These are phyloP conservation scores for Neurospora sp. DNA, from an alignment of 495 filamentous ascomycete genomes.

Conservation along the genomic window DNA sequence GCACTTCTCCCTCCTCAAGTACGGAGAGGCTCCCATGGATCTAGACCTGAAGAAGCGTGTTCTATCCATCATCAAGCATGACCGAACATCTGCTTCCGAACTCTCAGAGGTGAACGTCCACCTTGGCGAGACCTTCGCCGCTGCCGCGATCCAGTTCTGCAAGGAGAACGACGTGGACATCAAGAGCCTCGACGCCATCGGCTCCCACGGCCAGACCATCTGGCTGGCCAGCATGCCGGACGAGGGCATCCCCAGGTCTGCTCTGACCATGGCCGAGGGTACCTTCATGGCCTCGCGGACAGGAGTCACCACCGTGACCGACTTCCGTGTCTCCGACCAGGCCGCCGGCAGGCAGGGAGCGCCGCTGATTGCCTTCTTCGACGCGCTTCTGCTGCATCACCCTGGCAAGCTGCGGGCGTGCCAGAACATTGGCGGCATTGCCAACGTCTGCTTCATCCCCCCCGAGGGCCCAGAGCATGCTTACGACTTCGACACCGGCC, in stretches of 20 bases:
- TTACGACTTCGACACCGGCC: constrained; percentile 45
- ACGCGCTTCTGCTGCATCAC: constrained; percentile 44
- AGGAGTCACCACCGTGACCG: constrained; percentile 34
- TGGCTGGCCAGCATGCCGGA: constrained; percentile 47
- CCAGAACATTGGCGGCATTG: constrained; percentile 52
- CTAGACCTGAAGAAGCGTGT: constrained; percentile 44
- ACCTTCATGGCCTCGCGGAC: constrained; percentile 29
- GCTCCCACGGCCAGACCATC: constrained; percentile 50
- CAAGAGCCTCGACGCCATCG: constrained; percentile 42
- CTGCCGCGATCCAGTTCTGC: constrained; percentile 37
- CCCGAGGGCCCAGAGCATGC: constrained; percentile 39
- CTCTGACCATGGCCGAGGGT: constrained; percentile 39
- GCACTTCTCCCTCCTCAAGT: constrained; percentile 38
- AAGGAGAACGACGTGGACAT: constrained; percentile 34
- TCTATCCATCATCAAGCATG: constrained; percentile 45
- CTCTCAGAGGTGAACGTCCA: constrained; percentile 45
- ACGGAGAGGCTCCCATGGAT: constrained; percentile 37
- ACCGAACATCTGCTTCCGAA: constrained; percentile 41
- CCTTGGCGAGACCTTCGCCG: constrained; percentile 42
- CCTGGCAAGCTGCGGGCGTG: constrained; percentile 45
- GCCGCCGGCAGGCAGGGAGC: constrained; percentile 37
- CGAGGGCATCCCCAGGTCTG: constrained; percentile 35
- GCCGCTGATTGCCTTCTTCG: constrained; percentile 40
- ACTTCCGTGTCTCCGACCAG: constrained; percentile 35
- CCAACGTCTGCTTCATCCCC: constrained; percentile 50